A percentile compares a stretch with the other conserved stretches of the same genome.
phyloP scores from a whole-genome alignment of 208 protist genomes.

The Kentomonas sorsogonicus region DNA sequence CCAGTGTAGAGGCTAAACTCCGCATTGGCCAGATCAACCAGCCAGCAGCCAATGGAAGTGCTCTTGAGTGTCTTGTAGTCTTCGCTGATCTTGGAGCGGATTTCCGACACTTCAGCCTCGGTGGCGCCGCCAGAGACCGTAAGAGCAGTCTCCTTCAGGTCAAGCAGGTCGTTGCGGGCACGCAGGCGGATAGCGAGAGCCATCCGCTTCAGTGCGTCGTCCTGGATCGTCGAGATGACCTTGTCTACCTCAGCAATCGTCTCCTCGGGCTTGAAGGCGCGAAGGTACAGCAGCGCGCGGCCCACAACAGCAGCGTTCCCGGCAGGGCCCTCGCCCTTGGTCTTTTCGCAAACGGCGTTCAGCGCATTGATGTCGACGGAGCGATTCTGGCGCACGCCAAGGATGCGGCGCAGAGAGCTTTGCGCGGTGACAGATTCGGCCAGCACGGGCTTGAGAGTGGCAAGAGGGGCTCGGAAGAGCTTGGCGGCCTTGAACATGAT shows the following conservation, averaged over 20 bases:
- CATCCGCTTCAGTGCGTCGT: slow-evolving; percentile 51
- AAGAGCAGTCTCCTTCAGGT: slow-evolving; percentile 69
- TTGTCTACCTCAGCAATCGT: slow-evolving; percentile 56
- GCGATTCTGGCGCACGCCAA: slow-evolving; percentile 36
- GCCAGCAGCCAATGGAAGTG: slow-evolving; percentile 65
- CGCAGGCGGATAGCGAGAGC: slow-evolving; percentile 64
- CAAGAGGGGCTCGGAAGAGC: slow-evolving; percentile 41
- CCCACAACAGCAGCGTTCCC: slow-evolving; percentile 46
- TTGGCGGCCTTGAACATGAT: slow-evolving; percentile 48
- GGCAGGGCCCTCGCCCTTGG: slow-evolving; percentile 59
- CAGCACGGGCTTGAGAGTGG: slow-evolving; percentile 65
- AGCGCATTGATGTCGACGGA: slow-evolving; percentile 42
- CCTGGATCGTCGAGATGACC: slow-evolving; percentile 54
- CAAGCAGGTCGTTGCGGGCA: slow-evolving; percentile 61
- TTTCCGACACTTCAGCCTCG: slow-evolving; percentile 66
- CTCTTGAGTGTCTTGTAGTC: slow-evolving; percentile 61
- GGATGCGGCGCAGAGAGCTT: slow-evolving; percentile 45
- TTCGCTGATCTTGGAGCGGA: slow-evolving; percentile 39
- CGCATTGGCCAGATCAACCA: slow-evolving; percentile 60
- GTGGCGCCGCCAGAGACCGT: slow-evolving; percentile 68
- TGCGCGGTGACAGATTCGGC: slow-evolving; percentile 49
- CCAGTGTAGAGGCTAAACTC: slow-evolving; percentile 80
- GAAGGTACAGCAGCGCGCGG: slow-evolving; percentile 42
- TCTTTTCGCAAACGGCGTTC: slow-evolving; percentile 66
- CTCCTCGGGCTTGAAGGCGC: slow-evolving; percentile 35